phyloP scores from a whole-genome alignment of 2,329 filamentous ascomycete genomes.

The Escovopsis weberi region DNA sequence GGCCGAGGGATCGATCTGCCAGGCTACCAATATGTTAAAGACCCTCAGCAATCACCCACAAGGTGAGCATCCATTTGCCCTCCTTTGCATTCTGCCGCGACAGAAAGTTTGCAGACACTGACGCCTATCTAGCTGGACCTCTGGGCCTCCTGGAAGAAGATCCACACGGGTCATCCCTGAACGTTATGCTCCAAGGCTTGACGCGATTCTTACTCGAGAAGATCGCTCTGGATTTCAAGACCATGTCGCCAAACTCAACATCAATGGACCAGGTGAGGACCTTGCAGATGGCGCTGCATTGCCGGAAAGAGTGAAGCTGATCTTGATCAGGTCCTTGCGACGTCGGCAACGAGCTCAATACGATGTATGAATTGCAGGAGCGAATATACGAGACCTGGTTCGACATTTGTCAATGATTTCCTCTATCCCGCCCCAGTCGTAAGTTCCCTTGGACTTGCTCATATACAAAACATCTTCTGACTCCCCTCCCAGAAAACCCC shows the following conservation, averaged over 20 bases:
- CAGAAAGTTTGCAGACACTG: slow-evolving; percentile 6
- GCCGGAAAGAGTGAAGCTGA: background rate
- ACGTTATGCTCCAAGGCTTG: slow-evolving; percentile 71
- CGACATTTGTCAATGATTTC: slow-evolving; percentile 72
- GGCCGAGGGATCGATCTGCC: slow-evolving; percentile 82
- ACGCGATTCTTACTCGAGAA: slow-evolving; percentile 76
- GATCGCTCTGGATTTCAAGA: slow-evolving; percentile 61
- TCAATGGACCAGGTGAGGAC: slow-evolving; percentile 53
- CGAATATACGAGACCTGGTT: slow-evolving; percentile 67
- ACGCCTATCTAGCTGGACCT: slow-evolving; percentile 40
- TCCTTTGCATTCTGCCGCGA: too few species aligned
- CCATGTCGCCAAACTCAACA: slow-evolving; percentile 45
- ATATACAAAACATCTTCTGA: background rate
- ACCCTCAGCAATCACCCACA: slow-evolving; percentile 74
- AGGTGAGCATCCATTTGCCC: slow-evolving; percentile 26
- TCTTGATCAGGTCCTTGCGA: slow-evolving; percentile 37
- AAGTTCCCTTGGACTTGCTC: slow-evolving; percentile 6
- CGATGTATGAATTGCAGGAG: slow-evolving; percentile 76
- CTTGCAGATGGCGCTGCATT: background rate
- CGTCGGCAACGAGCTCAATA: slow-evolving; percentile 57
- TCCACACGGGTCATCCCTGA: slow-evolving; percentile 54
- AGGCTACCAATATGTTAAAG: slow-evolving; percentile 88
- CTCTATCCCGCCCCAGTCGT: slow-evolving; percentile 48
- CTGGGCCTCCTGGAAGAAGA: slow-evolving; percentile 79
- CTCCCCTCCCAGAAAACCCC: slow-evolving; percentile 26